phyloP scores from a whole-genome alignment of 108 stramenopile genomes.

The Cyclostephanos tholiformis region DNA sequence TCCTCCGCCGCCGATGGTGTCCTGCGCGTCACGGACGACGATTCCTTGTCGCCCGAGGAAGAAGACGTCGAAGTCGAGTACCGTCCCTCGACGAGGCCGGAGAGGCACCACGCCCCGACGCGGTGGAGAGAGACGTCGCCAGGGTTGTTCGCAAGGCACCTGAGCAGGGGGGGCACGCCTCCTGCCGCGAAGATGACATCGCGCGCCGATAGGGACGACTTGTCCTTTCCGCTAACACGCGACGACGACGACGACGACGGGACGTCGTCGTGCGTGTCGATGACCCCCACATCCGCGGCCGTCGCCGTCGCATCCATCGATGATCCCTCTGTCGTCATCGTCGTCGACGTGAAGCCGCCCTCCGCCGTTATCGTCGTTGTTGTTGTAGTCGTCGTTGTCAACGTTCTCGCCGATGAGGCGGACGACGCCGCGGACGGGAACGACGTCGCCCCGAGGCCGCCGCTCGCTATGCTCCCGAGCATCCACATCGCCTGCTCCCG shows the following conservation, averaged over 20 bases:
- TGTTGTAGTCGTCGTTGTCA: neutral
- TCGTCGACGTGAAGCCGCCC: neutral
- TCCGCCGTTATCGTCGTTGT: neutral
- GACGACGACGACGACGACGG: neutral
- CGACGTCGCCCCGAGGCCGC: conserved; percentile 52
- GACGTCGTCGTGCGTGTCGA: neutral
- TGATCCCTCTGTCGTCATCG: neutral
- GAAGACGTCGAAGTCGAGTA: conserved; percentile 22
- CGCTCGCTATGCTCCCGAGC: conserved; percentile 79
- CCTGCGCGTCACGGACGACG: conserved; percentile 23
- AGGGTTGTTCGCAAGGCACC: conserved; percentile 67
- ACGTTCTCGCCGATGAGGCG: conserved; percentile 10
- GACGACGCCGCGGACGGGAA: conserved; percentile 2
- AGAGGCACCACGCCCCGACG: conserved; percentile 82
- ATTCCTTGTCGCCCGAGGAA: conserved; percentile 18
- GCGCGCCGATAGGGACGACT: conserved; percentile 57
- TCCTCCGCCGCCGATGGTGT: conserved; percentile 70
- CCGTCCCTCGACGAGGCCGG: conserved; percentile 70
- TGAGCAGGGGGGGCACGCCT: conserved; percentile 69
- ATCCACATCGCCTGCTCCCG: conserved; percentile 89
- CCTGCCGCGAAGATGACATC: conserved; percentile 88
- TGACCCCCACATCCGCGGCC: neutral
- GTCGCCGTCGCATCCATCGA: neutral
- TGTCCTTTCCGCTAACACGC: conserved; percentile 9
- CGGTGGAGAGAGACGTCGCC: conserved; percentile 71